Conservation (phyloP, 495 filamentous ascomycete genomes). For the Xylaria palmicola region DNA sequence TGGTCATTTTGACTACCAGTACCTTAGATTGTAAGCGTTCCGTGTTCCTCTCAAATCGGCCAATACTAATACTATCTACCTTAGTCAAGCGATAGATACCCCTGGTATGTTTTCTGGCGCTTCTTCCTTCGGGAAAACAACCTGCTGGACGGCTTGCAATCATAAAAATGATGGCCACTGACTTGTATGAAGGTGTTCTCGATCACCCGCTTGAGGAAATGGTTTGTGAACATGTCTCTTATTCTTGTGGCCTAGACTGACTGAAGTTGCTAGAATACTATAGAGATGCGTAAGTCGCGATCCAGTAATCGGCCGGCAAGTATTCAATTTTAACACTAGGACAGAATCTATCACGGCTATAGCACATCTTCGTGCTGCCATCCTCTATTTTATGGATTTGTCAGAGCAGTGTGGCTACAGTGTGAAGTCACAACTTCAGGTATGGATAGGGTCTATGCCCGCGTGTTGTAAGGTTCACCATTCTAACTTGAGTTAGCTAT, state of each 20-base stretch:
- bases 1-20: conserved; percentile 98
- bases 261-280: conserved; percentile 64
- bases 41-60: conserved; percentile 14
- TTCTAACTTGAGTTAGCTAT: conserved; percentile 53
- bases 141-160: no score
- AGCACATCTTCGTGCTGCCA: conserved; percentile 89
- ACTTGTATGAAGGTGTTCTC: conserved; percentile 64
- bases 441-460: background rate
- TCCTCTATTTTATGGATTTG: conserved; percentile 97
- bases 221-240: conserved; percentile 27
- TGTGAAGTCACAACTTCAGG: conserved; percentile 75
- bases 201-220: conserved; percentile 99
- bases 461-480: conserved; percentile 12
- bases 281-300: conserved; percentile 73
- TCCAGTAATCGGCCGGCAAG: conserved; percentile 28
- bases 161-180: background rate
- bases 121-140: no score
- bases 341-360: conserved; percentile 83
- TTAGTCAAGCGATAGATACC: conserved; percentile 19
- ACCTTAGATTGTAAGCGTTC: conserved; percentile 88
- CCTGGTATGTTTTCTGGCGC: conserved; percentile 16
- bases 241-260: background rate
- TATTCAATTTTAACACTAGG: background rate
- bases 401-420: conserved; percentile 98
- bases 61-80: background rate